phyloP scores from a whole-genome alignment of 768 basidiomycete species.

The Butyriboletus loyo region DNA sequence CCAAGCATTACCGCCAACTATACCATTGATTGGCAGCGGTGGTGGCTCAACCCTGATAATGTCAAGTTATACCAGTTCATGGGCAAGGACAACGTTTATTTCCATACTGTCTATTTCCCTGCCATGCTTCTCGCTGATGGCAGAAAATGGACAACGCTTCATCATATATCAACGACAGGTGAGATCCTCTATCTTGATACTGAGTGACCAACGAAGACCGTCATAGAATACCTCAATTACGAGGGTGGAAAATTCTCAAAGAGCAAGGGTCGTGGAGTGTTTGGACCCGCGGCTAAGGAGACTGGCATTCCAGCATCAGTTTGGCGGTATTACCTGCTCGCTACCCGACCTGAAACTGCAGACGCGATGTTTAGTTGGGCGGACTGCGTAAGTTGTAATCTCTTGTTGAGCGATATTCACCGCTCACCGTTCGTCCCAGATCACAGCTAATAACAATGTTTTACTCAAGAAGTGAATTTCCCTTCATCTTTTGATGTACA shows the following conservation, averaged over 20 bases:
- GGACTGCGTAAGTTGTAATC: constrained; percentile 65
- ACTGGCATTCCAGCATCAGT: constrained; percentile 92
- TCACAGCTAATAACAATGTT: constrained; percentile 89
- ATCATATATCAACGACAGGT: constrained; percentile 96
- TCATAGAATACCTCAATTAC: constrained; percentile 91
- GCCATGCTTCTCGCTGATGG: constrained; percentile 87
- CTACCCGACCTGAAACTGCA: constrained; percentile 87
- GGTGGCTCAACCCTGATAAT: constrained; percentile 93
- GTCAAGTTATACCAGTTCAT: constrained; percentile 97
- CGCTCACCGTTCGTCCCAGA: constrained; percentile 40
- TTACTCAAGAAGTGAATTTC: constrained; percentile 81
- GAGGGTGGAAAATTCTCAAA: constrained; percentile 99
- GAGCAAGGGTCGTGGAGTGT: constrained; percentile 93
- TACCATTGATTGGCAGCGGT: constrained; percentile 90
- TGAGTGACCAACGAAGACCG: not conserved
- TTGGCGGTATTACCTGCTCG: constrained; percentile 95
- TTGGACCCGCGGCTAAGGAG: constrained; percentile 90
- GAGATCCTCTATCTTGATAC: constrained; percentile 15
- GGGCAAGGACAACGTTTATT: constrained; percentile 99
- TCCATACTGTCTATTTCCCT: constrained; percentile 96
- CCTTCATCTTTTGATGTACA: not conserved
- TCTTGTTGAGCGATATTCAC: not conserved
- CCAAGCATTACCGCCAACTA: constrained; percentile 96
- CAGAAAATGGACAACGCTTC: constrained; percentile 88
- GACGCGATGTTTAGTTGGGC: constrained; percentile 98